A percentile compares a stretch with the other conserved stretches of the same genome.
These are phyloP conservation scores for Erigeron canadensis DNA, from an alignment of 129 eudicot genomes.

Conservation along the genomic window DNA sequence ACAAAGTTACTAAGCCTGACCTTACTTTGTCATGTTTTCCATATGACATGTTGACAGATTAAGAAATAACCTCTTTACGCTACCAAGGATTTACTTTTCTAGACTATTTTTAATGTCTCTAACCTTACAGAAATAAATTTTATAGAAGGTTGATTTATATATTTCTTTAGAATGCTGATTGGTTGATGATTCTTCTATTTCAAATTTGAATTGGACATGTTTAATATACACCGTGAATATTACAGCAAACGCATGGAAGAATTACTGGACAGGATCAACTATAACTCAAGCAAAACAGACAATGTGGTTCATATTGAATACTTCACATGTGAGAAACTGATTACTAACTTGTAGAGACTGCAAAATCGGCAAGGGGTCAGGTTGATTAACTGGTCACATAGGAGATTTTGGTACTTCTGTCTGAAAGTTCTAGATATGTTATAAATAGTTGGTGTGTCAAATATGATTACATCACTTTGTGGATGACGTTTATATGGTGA, in stretches of 20 bases:
- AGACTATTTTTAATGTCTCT: conserved; percentile 5
- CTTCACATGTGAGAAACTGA: conserved; percentile 64
- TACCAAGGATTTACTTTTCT: conserved; percentile 25
- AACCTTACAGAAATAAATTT: conserved; percentile 9
- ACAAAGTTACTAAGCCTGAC: not conserved
- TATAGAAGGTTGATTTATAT: too few relatives aligned
- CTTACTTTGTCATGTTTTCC: conserved; percentile 18
- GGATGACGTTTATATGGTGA: conserved; percentile 82
- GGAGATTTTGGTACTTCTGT: conserved; percentile 9
- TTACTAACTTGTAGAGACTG: conserved; percentile 1
- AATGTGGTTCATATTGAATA: conserved; percentile 62
- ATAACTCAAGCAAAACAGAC: conserved; percentile 49
- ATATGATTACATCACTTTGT: not conserved
- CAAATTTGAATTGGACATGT: conserved; percentile 98
- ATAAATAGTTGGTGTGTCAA: not conserved
- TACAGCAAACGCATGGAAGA: conserved; percentile 86
- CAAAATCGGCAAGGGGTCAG: conserved; percentile 1
- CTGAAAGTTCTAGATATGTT: not conserved
- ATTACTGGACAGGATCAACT: conserved; percentile 65
- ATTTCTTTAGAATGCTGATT: conserved; percentile 23
- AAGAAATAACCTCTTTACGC: conserved; percentile 10
- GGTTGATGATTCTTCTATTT: conserved; percentile 29
- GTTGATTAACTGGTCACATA: conserved; percentile 1
- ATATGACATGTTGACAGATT: conserved; percentile 13
- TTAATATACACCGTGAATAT: conserved; percentile 77